Conservation (phyloP, 306 rosid species). For the Prosopis cineraria region DNA sequence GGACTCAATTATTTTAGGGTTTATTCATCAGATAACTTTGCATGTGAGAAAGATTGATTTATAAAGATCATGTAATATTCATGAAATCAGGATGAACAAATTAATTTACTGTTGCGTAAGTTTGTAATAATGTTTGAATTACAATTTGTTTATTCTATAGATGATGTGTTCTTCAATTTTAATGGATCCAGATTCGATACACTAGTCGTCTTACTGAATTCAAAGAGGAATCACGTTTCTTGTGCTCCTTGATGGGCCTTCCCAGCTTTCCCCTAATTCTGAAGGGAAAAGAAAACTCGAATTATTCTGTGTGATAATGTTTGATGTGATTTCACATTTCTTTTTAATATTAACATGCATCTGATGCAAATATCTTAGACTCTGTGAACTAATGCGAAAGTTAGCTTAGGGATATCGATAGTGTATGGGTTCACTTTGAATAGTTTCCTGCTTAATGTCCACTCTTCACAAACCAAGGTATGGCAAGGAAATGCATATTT, state of each 20-base stretch:
- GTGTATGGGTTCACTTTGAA: not conserved
- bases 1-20: not conserved
- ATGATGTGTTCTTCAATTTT: not conserved
- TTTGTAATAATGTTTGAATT: not conserved
- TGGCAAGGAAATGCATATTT: constrained; percentile 11
- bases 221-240: not conserved
- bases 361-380: not conserved
- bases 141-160: not conserved
- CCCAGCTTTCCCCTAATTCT: not conserved
- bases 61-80: not conserved
- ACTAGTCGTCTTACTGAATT: not conserved
- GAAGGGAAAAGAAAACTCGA: not conserved
- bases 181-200: not conserved
- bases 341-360: not conserved
- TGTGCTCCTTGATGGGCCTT: not conserved
- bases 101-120: not conserved
- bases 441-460: not conserved
- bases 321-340: not conserved
- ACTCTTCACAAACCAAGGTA: not conserved
- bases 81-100: not conserved
- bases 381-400: not conserved
- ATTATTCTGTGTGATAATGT: not conserved
- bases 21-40: not conserved
- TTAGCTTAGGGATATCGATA: not conserved
- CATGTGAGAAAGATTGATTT: not conserved